A percentile compares a stretch with the other conserved stretches of the same genome.
These are phyloP conservation scores for Termitomyces eurrhizus DNA, from an alignment of 768 basidiomycete genomes.

Conservation along the genomic window DNA sequence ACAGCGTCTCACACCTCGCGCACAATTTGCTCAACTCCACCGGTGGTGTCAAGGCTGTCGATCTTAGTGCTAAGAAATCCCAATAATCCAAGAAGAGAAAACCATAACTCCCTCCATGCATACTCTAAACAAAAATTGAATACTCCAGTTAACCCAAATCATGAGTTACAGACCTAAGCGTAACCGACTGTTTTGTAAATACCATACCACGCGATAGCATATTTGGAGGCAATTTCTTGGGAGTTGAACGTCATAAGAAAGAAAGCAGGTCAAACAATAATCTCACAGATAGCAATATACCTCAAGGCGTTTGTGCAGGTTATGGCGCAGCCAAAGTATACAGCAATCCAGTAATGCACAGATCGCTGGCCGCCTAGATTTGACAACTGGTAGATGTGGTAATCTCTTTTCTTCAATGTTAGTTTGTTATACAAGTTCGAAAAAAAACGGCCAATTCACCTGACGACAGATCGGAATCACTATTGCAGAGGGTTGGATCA, in stretches of 20 bases:
- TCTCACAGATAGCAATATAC: conserved; percentile 53
- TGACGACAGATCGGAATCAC: conserved; percentile 60
- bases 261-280: background rate
- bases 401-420: conserved; percentile 33
- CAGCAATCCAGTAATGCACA: conserved; percentile 67
- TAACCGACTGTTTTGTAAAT: conserved; percentile 45
- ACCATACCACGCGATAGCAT: conserved; percentile 54
- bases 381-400: conserved; percentile 44
- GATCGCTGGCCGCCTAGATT: conserved; percentile 39
- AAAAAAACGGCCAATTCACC: conserved; percentile 28
- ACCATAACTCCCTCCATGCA: conserved; percentile 65
- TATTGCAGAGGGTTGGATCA: conserved; percentile 38
- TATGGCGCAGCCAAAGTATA: conserved; percentile 67
- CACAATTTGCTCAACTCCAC: conserved; percentile 48
- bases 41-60: conserved; percentile 47
- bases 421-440: background rate
- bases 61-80: conserved; percentile 53
- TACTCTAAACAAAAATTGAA: conserved; percentile 41
- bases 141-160: background rate
- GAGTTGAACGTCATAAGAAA: background rate
- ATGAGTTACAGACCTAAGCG: conserved; percentile 41
- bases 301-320: conserved; percentile 60
- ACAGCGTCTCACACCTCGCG: conserved; percentile 41
- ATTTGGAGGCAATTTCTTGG: conserved; percentile 52
- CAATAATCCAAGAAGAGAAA: conserved; percentile 48